phyloP scores from a whole-genome alignment of 2,329 filamentous ascomycete species.

The Cyphellophora europaea region DNA sequence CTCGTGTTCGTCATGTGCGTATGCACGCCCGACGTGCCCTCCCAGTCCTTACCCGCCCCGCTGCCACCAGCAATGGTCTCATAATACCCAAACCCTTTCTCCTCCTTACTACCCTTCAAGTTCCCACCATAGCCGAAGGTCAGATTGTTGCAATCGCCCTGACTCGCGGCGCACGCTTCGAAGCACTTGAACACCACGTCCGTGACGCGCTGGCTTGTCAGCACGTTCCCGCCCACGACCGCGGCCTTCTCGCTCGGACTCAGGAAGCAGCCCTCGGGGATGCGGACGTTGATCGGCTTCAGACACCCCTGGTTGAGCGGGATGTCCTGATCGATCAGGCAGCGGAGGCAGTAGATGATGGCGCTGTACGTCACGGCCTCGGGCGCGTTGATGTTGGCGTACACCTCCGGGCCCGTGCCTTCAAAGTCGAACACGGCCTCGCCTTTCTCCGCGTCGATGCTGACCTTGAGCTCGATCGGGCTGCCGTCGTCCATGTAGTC shows the following conservation, averaged over 20 bases:
- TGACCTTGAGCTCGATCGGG: slow-evolving; percentile 64
- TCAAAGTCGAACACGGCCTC: slow-evolving; percentile 71
- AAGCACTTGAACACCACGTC: slow-evolving; percentile 78
- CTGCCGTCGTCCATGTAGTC: slow-evolving; percentile 86
- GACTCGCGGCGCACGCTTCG: slow-evolving; percentile 65
- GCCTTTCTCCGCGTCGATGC: slow-evolving; percentile 64
- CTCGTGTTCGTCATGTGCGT: slow-evolving; percentile 84
- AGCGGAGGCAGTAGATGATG: slow-evolving; percentile 78
- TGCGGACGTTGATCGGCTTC: slow-evolving; percentile 63
- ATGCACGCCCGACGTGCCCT: slow-evolving; percentile 68
- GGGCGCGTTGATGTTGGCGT: slow-evolving; percentile 71
- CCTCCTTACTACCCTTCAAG: slow-evolving; percentile 23
- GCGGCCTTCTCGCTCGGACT: slow-evolving; percentile 67
- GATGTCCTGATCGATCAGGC: slow-evolving; percentile 71
- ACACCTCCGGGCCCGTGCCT: slow-evolving; percentile 71
- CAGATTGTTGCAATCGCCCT: slow-evolving; percentile 77
- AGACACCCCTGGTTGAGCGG: slow-evolving; percentile 81
- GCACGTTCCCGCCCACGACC: slow-evolving; percentile 74
- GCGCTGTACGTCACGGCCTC: slow-evolving; percentile 74
- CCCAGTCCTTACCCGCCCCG: slow-evolving; percentile 67
- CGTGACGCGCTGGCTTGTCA: slow-evolving; percentile 70
- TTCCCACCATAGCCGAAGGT: slow-evolving; percentile 76
- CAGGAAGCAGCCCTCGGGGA: slow-evolving; percentile 64
- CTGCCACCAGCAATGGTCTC: slow-evolving; percentile 77
- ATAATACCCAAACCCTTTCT: slow-evolving; percentile 78